A percentile compares a stretch with the other conserved stretches of the same genome.
Evolutionary conservation across 768 basidiomycete species (phyloP).

Genomic region (Pulveroboletus ravenelii): DNA sequence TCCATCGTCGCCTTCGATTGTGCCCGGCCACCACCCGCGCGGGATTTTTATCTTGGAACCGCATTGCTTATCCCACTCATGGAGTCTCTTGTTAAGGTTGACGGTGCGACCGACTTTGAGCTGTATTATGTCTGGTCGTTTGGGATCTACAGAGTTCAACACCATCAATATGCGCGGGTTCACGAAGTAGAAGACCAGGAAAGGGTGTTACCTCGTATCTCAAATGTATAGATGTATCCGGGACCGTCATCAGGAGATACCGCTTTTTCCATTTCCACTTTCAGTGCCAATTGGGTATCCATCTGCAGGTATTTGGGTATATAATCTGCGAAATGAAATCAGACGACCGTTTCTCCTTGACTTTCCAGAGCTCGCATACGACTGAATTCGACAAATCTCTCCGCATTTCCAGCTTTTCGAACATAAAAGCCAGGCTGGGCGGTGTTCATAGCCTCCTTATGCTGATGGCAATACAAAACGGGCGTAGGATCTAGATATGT

Average conservation of each 20-base stretch:
- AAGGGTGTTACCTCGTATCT: conserved; percentile 57
- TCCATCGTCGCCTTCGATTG: conserved; percentile 37
- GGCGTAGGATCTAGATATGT: conserved; percentile 24
- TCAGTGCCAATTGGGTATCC: conserved; percentile 56
- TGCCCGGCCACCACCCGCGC: conserved; percentile 70
- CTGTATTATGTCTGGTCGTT: conserved; percentile 41
- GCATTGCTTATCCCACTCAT: conserved; percentile 81
- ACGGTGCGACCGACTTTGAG: conserved; percentile 78
- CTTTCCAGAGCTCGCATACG: conserved; percentile 34
- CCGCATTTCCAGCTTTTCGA: conserved; percentile 34
- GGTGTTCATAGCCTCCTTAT: conserved; percentile 48
- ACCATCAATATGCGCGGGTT: neutral
- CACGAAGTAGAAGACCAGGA: neutral
- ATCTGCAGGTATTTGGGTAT: conserved; percentile 60
- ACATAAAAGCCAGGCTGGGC: conserved; percentile 53
- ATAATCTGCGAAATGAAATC: conserved; percentile 45
- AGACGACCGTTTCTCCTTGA: conserved; percentile 3
- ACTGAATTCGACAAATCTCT: conserved; percentile 52
- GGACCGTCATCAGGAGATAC: conserved; percentile 53
- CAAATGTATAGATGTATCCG: conserved; percentile 81
- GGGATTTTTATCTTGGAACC: conserved; percentile 70
- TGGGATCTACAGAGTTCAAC: conserved; percentile 26
- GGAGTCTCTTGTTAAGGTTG: conserved; percentile 67
- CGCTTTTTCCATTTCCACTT: conserved; percentile 50
- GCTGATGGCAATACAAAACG: conserved; percentile 59